Base-by-base conservation (phyloP, 176 grass and related monocot genomes). In the Chloris gayana region DNA sequence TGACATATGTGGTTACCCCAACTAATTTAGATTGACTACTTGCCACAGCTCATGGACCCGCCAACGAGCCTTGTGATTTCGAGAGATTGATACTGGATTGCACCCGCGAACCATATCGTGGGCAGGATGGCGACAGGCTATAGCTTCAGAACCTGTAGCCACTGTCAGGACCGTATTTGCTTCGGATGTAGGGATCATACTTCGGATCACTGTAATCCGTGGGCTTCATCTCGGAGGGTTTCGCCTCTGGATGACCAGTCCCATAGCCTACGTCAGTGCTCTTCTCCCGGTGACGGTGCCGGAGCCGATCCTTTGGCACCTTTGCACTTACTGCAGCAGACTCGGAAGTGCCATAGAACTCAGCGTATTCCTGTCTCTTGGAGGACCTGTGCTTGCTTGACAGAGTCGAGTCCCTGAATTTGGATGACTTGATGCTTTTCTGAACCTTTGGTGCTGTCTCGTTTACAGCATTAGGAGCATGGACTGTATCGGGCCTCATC, bases 351-450 rank as follows among this genome's bases (percentile, higher is more conserved):
- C 90, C 82, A 10, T 99, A 99, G 65, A 95, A 93, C 56, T 89
- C 92, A 0, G 75, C 86, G 19, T 84, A 95, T 4, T 99, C 96
- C 80, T 88, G 90, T 73, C 90, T 87, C 86, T 93, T 99, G n/a
- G 90, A 89, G 60, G 96, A 88, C 82, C 96, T 88, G 84, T 91
- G 88, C 79, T 99, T 95, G 64, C 90, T 89, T 57, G 92, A 82
- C 66, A 91, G 74, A 4, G 95, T 93, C 30, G 96, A 87, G 19
- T 99, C 96, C 86, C 91, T 93, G 64, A 93, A 83, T 45, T 95
- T 99, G 64, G 90, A 86, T 38, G 81, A 35, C 68, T 95, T 99
- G 73, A 73, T 39, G 35, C 71, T 69, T 81, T 95, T 99, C 75
- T 89, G 84, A 34, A 57, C 61, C 92, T 91, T 99, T 11, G 86